A percentile compares a stretch with the other conserved stretches of the same genome.
phyloP scores from a whole-genome alignment of 768 basidiomycete species.

The Mycena chlorophos region DNA sequence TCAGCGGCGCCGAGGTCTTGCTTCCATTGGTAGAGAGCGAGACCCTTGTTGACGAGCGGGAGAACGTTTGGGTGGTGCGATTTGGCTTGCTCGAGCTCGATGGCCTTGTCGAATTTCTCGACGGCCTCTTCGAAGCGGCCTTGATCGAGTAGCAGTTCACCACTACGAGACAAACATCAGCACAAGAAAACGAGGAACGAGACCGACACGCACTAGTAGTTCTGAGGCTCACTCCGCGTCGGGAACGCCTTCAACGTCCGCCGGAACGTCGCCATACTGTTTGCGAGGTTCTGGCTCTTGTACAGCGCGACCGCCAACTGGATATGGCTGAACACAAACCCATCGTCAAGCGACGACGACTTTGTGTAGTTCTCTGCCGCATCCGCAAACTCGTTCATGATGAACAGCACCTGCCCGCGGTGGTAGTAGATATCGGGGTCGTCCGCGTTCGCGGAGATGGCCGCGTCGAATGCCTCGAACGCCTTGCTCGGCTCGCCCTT shows the following conservation, averaged over 20 bases:
- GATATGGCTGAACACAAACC: constrained; percentile 96
- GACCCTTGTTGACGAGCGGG: constrained; percentile 96
- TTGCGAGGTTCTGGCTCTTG: constrained; percentile 76
- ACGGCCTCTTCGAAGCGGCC: constrained; percentile 84
- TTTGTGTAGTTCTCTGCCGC: constrained; percentile 91
- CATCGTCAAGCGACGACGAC: constrained; percentile 81
- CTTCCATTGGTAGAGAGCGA: constrained; percentile 94
- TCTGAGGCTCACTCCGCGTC: constrained; percentile 82
- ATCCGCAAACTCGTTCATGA: constrained; percentile 83
- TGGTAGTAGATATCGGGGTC: constrained; percentile 99
- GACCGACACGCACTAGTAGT: constrained; percentile 79
- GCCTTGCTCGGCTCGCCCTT: constrained; percentile 78
- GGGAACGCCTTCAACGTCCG: constrained; percentile 84
- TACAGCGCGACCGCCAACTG: constrained; percentile 97
- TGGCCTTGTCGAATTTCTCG: constrained; percentile 89
- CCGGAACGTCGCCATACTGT: constrained; percentile 90
- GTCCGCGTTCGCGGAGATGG: constrained; percentile 74
- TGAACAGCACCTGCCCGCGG: constrained; percentile 96
- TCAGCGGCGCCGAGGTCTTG: constrained; percentile 85
- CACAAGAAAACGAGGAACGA: neutral
- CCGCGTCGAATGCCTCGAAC: constrained; percentile 89
- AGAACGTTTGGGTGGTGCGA: constrained; percentile 63
- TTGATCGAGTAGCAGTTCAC: constrained; percentile 93
- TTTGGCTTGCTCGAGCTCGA: constrained; percentile 84
- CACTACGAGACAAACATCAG: constrained; percentile 49